These are phyloP conservation scores for Aspergillus ochraceus DNA, from an alignment of 2,329 filamentous ascomycete genomes.

Conservation along the genomic window DNA sequence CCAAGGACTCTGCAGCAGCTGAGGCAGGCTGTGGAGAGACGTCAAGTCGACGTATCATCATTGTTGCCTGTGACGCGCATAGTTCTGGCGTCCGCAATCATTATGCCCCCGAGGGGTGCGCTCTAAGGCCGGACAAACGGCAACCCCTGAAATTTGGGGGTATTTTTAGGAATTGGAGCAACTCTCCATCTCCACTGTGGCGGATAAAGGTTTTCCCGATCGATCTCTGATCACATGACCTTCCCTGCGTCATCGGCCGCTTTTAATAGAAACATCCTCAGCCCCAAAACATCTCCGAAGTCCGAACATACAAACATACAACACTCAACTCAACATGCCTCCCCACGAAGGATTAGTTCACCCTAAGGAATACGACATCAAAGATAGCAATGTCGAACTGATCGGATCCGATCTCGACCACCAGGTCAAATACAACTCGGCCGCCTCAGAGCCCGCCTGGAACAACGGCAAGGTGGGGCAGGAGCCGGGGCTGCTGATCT, in stretches of 20 bases:
- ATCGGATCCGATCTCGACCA: conserved; percentile 66
- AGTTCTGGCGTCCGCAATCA: conserved; percentile 13
- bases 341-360: conserved; percentile 64
- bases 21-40: conserved; percentile 6
- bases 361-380: conserved; percentile 64
- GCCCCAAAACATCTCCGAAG: too few relatives aligned
- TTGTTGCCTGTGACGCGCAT: conserved; percentile 15
- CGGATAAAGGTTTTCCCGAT: not conserved
- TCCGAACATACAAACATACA: not conserved
- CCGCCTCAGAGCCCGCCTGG: conserved; percentile 66
- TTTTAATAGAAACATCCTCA: not conserved
- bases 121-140: not conserved
- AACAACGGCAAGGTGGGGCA: conserved; percentile 58
- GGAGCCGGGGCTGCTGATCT: conserved; percentile 58
- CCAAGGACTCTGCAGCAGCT: conserved; percentile 12
- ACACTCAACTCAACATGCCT: conserved; percentile 48
- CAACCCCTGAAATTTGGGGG: too few relatives aligned
- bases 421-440: conserved; percentile 67
- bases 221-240: not conserved
- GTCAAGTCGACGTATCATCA: conserved; percentile 6
- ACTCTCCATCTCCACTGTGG: not conserved
- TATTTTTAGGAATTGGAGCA: too few relatives aligned
- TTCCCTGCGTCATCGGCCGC: not conserved
- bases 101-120: not conserved
- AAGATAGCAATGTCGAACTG: conserved; percentile 67